Percentiles rank a stretch among this genome's conserved stretches.
Evolutionary conservation across 371 early-diverging fungal species (phyloP).

Genomic region (Nematocida parisii): DNA sequence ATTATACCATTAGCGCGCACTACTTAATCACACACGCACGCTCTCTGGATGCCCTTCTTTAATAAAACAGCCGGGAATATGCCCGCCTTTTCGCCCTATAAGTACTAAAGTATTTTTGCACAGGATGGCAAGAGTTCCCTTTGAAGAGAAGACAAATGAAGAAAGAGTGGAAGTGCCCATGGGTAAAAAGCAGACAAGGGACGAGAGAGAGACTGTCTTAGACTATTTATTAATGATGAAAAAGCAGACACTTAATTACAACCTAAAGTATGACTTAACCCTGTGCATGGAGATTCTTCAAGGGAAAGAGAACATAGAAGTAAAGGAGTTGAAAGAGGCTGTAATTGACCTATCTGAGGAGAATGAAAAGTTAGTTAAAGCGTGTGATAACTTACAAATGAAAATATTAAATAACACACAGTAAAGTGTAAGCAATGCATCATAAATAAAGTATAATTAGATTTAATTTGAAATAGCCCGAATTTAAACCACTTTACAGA

Average conservation of each 20-base stretch:
- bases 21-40: background rate
- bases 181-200: constrained; percentile 14
- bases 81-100: constrained; percentile 54
- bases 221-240: constrained; percentile 48
- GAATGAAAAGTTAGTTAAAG: constrained; percentile 63
- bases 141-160: constrained; percentile 68
- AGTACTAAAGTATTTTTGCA: constrained; percentile 7
- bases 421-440: background rate
- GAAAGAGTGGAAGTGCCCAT: constrained; percentile 42
- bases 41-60: background rate
- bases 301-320: constrained; percentile 70
- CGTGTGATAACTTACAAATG: constrained; percentile 57
- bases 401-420: constrained; percentile 54
- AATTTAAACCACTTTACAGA: too few species aligned
- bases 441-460: background rate
- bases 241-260: constrained; percentile 64
- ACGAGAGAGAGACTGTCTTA: constrained; percentile 63
- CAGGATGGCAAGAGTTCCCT: constrained; percentile 47
- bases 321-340: constrained; percentile 65
- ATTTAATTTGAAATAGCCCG: too few species aligned
- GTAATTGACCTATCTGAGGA: constrained; percentile 63
- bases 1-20: constrained; percentile 65
- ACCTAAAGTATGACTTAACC: constrained; percentile 67
- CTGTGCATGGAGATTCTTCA: constrained; percentile 69
- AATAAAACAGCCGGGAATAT: background rate